Base-by-base conservation (phyloP, 495 filamentous ascomycete genomes). In the Rhizodiscina lignyota region DNA sequence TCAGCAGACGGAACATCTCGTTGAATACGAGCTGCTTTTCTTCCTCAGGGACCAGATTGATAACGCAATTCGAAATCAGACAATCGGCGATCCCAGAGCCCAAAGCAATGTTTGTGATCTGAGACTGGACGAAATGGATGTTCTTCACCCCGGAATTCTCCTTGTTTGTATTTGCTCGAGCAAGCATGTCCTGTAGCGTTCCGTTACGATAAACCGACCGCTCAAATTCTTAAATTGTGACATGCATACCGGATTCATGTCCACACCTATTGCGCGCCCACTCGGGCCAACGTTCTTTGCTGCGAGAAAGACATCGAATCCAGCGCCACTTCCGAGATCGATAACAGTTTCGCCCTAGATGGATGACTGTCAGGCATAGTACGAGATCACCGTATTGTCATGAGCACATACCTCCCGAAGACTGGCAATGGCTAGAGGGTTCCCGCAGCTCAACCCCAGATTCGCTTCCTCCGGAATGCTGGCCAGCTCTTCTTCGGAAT, bases 391-490 rank as follows among this genome's bases (percentile, higher is more conserved):
- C 13, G 10, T 41, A 17, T 15, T 10, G 35, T 10, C 18, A 2
- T n/a, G 16, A 12, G 17, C n/a, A 50, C 46, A 27, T 33, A 67
- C 71, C 37, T 65, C 59, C 35, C 53, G 49, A 4, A 79, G 31
- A 32, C 55, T 67, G 12, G 73, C 66, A 3, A 68, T 48, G 15
- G 61, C 67, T 0, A 76, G 36, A 0, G 75, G 74, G 34, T 80
- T 79, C 3, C 77, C 75, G 42, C 75, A 79, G 52, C 70, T 70
- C 0, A 77, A 44, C n/a, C 74, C 74, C 2, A 78, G 54, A 38
- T 79, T 79, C 22, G 76, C 54, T 16, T 58, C 64, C 24, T 62
- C 45, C n/a, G 74, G 72, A 26, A 70, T 61, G 30, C 45, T 51
- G 23, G 52, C 41, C 2, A 79, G 60, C 15, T 79, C 70, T 17